These are phyloP conservation scores for Chamaenerion angustifolium DNA, from an alignment of 345 rosid genomes.

Conservation along the genomic window DNA sequence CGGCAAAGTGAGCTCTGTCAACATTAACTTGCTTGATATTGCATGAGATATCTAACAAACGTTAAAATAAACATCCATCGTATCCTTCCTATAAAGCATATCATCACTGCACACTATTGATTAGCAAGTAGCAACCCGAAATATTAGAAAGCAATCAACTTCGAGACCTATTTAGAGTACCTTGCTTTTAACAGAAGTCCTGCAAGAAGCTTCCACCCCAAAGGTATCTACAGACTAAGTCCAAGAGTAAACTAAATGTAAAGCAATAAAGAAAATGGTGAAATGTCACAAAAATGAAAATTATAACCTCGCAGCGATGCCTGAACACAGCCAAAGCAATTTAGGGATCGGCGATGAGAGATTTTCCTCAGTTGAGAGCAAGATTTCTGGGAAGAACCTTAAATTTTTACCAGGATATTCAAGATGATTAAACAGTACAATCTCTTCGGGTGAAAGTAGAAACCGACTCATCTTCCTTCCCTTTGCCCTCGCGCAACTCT, in stretches of 20 bases:
- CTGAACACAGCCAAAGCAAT: constrained; percentile 5
- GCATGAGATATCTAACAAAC: too few relatives aligned
- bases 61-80: too few relatives aligned
- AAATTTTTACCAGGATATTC: not conserved
- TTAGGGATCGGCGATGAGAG: constrained; percentile 1
- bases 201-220: not conserved
- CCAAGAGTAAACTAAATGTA: constrained; percentile 4
- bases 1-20: too few relatives aligned
- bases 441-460: constrained; percentile 11
- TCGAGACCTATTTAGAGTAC: not conserved
- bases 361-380: constrained; percentile 3
- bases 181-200: constrained; percentile 2
- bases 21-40: too few relatives aligned
- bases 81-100: too few relatives aligned
- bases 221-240: constrained; percentile 17
- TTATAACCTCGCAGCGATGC: constrained; percentile 19
- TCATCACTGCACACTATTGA: too few relatives aligned
- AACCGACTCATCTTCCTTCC: constrained; percentile 15
- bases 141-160: too few relatives aligned
- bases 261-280: not conserved
- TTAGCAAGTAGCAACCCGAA: too few relatives aligned
- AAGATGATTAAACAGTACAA: constrained; percentile 7
- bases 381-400: constrained; percentile 10
- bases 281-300: not conserved
- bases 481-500: not conserved